Evolutionary conservation across 495 filamentous ascomycete genomes (phyloP).

Genomic region (Neurospora sp.): DNA sequence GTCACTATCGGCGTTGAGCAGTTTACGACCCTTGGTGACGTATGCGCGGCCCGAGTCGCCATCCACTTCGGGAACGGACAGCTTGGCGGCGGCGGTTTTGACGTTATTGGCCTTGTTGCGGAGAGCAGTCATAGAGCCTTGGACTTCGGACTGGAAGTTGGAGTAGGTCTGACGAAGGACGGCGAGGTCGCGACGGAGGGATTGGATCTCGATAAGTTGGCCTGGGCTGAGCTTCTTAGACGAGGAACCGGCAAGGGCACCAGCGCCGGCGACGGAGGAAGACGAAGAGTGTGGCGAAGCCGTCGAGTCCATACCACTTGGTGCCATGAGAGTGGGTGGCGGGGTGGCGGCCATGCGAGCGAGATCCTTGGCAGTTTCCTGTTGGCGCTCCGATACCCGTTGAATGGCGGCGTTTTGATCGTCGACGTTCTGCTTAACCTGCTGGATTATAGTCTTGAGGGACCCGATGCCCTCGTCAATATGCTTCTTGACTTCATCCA

Average conservation of each 20-base stretch:
- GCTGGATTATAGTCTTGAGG: slow-evolving; percentile 67
- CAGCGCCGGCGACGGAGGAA: slow-evolving; percentile 1
- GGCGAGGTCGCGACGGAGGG: slow-evolving; percentile 79
- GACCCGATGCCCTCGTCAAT: slow-evolving; percentile 88
- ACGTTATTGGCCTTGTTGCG: slow-evolving; percentile 69
- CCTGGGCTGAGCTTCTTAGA: slow-evolving; percentile 27
- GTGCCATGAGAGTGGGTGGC: slow-evolving; percentile 31
- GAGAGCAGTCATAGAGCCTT: slow-evolving; percentile 74
- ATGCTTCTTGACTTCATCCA: slow-evolving; percentile 94
- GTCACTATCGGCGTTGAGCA: slow-evolving; percentile 73
- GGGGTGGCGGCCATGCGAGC: slow-evolving; percentile 67
- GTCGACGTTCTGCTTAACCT: slow-evolving; percentile 66
- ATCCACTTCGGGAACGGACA: slow-evolving; percentile 51
- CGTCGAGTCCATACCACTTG: slow-evolving; percentile 5
- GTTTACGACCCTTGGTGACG: slow-evolving; percentile 76
- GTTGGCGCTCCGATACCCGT: slow-evolving; percentile 82
- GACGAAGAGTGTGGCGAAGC: slow-evolving; percentile 25
- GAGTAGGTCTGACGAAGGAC: slow-evolving; percentile 90
- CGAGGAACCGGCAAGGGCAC: slow-evolving; percentile 1
- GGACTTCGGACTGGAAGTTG: slow-evolving; percentile 77
- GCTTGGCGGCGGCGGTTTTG: slow-evolving; percentile 62
- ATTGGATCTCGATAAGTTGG: slow-evolving; percentile 69
- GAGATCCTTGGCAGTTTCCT: slow-evolving; percentile 85
- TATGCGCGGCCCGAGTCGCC: slow-evolving; percentile 70
- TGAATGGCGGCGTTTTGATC: slow-evolving; percentile 72